A percentile compares a stretch with the other conserved stretches of the same genome.
Conservation (phyloP, 2,329 filamentous ascomycete species). For the Curvularia lunata region DNA sequence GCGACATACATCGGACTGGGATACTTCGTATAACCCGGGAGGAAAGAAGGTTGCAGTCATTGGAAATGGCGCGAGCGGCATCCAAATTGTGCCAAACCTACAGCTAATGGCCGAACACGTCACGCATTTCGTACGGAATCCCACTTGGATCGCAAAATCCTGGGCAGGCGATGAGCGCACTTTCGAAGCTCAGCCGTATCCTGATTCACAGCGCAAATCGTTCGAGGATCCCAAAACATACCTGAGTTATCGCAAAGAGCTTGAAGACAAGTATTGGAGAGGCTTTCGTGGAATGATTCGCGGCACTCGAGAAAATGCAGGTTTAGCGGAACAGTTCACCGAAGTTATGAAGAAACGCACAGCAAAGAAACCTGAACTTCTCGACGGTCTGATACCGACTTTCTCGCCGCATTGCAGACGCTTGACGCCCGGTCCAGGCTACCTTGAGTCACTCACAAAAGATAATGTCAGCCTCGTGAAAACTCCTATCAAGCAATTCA, state of each 20-base stretch:
- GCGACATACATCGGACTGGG: slow-evolving; percentile 43
- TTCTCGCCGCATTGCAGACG: slow-evolving; percentile 44
- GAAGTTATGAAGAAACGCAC: slow-evolving; percentile 49
- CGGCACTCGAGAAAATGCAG: slow-evolving; percentile 44
- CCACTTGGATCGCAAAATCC: slow-evolving; percentile 62
- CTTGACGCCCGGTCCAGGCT: slow-evolving; percentile 46
- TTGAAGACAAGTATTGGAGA: slow-evolving; percentile 66
- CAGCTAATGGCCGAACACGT: slow-evolving; percentile 59
- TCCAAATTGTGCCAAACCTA: slow-evolving; percentile 68
- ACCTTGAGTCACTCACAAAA: slow-evolving; percentile 51
- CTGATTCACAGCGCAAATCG: slow-evolving; percentile 60
- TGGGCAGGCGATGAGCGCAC: slow-evolving; percentile 57
- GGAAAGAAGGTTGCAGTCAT: slow-evolving; percentile 67
- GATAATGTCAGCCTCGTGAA: slow-evolving; percentile 52
- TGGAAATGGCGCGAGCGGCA: slow-evolving; percentile 68
- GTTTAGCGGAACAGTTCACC: slow-evolving; percentile 40
- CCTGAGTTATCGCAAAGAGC: slow-evolving; percentile 53
- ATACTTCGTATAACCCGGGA: slow-evolving; percentile 56
- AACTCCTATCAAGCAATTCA: slow-evolving; percentile 49
- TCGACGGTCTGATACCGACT: slow-evolving; percentile 52
- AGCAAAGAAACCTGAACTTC: slow-evolving; percentile 50
- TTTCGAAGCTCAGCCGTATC: slow-evolving; percentile 52
- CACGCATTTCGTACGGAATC: slow-evolving; percentile 64
- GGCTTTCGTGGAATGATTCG: slow-evolving; percentile 50
- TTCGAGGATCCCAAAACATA: slow-evolving; percentile 69